These are phyloP conservation scores for Diaporthe sp. DNA, from an alignment of 2,329 filamentous ascomycete species.

Conservation along the genomic window DNA sequence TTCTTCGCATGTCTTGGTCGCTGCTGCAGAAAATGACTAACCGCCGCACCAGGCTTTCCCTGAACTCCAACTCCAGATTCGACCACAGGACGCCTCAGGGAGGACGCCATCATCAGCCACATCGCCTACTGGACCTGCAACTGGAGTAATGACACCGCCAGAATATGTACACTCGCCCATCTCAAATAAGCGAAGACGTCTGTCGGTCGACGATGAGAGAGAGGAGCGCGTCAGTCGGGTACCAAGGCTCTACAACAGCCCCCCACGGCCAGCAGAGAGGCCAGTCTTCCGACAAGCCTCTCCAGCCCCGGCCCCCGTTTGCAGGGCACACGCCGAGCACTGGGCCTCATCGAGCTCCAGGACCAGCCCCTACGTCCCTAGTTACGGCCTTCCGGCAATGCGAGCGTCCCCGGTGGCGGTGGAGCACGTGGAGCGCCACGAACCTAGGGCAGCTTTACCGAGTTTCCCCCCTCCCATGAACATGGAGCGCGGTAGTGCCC, in stretches of 20 bases:
- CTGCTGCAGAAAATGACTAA: constrained; percentile 35
- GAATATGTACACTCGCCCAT: constrained; percentile 62
- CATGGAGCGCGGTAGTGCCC: constrained; percentile 47
- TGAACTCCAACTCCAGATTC: constrained; percentile 52
- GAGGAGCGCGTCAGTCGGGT: constrained; percentile 56
- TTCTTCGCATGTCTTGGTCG: background rate
- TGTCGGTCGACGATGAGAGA: constrained; percentile 53
- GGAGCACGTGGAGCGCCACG: constrained; percentile 49
- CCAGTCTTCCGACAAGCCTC: constrained; percentile 48
- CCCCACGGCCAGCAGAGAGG: constrained; percentile 42
- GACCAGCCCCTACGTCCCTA: constrained; percentile 48
- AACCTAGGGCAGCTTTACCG: constrained; percentile 51
- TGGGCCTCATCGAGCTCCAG: constrained; percentile 48
- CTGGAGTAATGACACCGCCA: constrained; percentile 49
- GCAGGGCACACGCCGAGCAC: constrained; percentile 44
- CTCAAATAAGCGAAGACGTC: constrained; percentile 58
- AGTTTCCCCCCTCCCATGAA: constrained; percentile 51
- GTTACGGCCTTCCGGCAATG: constrained; percentile 44
- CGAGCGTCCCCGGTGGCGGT: constrained; percentile 42
- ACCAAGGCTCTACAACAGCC: constrained; percentile 57
- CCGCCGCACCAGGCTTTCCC: constrained; percentile 52
- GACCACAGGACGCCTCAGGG: constrained; percentile 44
- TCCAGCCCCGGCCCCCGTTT: constrained; percentile 46
- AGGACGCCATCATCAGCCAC: constrained; percentile 47
- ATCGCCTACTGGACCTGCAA: constrained; percentile 46